A percentile compares a stretch with the other conserved stretches of the same genome.
phyloP scores from a whole-genome alignment of 2,329 filamentous ascomycete species.

The Nemania bipapillata region DNA sequence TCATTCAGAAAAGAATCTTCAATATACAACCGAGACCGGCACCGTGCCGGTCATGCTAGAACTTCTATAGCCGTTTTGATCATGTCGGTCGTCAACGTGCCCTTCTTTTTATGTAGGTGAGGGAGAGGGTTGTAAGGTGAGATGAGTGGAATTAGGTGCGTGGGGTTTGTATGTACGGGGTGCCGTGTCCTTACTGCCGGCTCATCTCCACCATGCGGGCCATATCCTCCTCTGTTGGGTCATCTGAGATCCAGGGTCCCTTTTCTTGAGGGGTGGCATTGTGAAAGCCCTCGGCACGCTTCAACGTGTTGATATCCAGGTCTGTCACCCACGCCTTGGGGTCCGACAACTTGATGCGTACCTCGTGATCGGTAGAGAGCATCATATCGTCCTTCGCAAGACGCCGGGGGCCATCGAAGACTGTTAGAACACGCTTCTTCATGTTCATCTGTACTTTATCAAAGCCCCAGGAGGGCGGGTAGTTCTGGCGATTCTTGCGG shows the following conservation, averaged over 20 bases:
- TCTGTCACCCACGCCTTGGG: slow-evolving; percentile 88
- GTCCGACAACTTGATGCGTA: slow-evolving; percentile 82
- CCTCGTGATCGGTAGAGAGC: slow-evolving; percentile 93
- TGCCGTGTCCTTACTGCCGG: slow-evolving; percentile 44
- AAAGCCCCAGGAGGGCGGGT: slow-evolving; percentile 93
- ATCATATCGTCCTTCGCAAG: slow-evolving; percentile 99
- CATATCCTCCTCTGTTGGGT: slow-evolving; percentile 71
- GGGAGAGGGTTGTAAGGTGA: slow-evolving; percentile 10
- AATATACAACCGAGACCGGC: slow-evolving; percentile 33
- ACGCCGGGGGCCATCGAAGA: slow-evolving; percentile 87
- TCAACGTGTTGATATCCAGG: slow-evolving; percentile 88
- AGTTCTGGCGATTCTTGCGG: slow-evolving; percentile 92
- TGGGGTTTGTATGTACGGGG: slow-evolving; percentile 8
- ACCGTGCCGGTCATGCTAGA: slow-evolving; percentile 27
- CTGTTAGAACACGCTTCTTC: slow-evolving; percentile 94
- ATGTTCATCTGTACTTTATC: slow-evolving; percentile 94
- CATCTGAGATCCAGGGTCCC: slow-evolving; percentile 82
- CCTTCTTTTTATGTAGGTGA: slow-evolving; percentile 8
- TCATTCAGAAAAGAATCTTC: slow-evolving; percentile 23
- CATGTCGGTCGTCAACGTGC: slow-evolving; percentile 37
- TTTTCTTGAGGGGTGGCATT: slow-evolving; percentile 85
- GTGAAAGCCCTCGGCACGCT: slow-evolving; percentile 85
- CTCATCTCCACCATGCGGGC: slow-evolving; percentile 68
- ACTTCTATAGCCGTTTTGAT: slow-evolving; percentile 39
- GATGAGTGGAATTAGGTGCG: slow-evolving; percentile 5